Base-by-base conservation (phyloP, 2,329 filamentous ascomycete genomes). In the Cytospora chrysosperma region DNA sequence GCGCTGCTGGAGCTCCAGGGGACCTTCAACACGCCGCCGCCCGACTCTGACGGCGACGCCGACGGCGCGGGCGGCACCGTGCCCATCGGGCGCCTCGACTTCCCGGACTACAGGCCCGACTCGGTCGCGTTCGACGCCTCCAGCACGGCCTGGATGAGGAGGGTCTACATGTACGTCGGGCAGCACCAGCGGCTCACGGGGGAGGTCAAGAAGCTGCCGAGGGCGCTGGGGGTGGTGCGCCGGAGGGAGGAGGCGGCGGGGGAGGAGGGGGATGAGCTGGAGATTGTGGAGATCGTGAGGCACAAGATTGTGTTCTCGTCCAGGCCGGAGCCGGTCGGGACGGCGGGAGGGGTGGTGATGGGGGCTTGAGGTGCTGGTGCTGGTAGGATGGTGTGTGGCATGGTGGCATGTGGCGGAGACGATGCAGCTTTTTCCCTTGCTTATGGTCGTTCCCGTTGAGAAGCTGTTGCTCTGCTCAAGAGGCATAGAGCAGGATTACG, bases 1-100 rank as follows among this genome's bases (percentile, higher is more conserved):
- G 94, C 94, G 21, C 82, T 99, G 53, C 81, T 99, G 63, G 95
- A 98, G 78, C 85, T 99, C 17, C 95, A 99, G 80, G 95, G 93
- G 66, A 92, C 87, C 17, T 88, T 99, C 77, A 94, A 97, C 75
- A 81, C 93, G 1, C 88, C 92, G 9, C 67, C 77, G 2, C 68
- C 74, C 32, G n/a, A n/a, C n/a, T n/a, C n/a, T n/a, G n/a, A n/a
- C n/a, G n/a, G n/a, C n/a, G n/a, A n/a, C n/a, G n/a, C n/a, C n/a
- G 70, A 71, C 28, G 69, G 73, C n/a, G 3, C n/a, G n/a, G 71
- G 76, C 27, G 67, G 69, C 12, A 73, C 75, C 60, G 73, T 80
- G 2, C 72, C 76, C 6, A 75, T 84, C 32, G 81, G 76, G 66
- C 75, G 75, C 12, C 69, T 82, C 34, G 74, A 75, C 49, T 75